phyloP scores from a whole-genome alignment of 805 yeast genomes.

The Spathaspora boniae region DNA sequence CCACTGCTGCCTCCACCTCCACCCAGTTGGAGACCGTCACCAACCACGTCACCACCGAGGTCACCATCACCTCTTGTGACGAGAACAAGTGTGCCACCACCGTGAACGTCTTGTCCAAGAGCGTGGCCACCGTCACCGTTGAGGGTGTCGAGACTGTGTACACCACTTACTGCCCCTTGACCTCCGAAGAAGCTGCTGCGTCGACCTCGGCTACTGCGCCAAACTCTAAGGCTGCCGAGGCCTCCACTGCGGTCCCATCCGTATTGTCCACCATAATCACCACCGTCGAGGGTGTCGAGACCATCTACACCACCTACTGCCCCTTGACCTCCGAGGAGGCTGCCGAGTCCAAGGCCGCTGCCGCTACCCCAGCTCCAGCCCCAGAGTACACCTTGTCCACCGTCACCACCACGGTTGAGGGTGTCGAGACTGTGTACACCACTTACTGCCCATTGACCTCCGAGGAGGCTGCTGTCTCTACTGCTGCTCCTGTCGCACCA shows the following conservation, averaged over 20 bases:
- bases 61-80: slow-evolving; percentile 39
- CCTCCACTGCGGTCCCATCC: slow-evolving; percentile 3
- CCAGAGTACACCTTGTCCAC: slow-evolving; percentile 13
- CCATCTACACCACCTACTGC: slow-evolving; percentile 37
- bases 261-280: slow-evolving; percentile 17
- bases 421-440: slow-evolving; percentile 33
- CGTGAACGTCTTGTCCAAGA: slow-evolving; percentile 13
- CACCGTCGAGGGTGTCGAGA: slow-evolving; percentile 25
- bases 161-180: slow-evolving; percentile 36
- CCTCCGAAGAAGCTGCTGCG: slow-evolving; percentile 17
- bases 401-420: slow-evolving; percentile 23
- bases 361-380: not conserved
- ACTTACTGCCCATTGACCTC: slow-evolving; percentile 33
- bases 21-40: slow-evolving; percentile 23
- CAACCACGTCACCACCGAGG: slow-evolving; percentile 24
- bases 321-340: slow-evolving; percentile 24
- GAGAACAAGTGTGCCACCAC: slow-evolving; percentile 24
- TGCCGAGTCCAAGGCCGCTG: slow-evolving; percentile 7
- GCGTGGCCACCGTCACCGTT: slow-evolving; percentile 30
- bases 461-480: slow-evolving; percentile 12
- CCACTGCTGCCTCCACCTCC: slow-evolving; percentile 19
- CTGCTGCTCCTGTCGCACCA: slow-evolving; percentile 9
- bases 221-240: too few species aligned
- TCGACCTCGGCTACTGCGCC: too few species aligned
- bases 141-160: slow-evolving; percentile 29